These are phyloP conservation scores for Hyparrhenia diplandra DNA, from an alignment of 176 grass and related monocot species.

Conservation along the genomic window DNA sequence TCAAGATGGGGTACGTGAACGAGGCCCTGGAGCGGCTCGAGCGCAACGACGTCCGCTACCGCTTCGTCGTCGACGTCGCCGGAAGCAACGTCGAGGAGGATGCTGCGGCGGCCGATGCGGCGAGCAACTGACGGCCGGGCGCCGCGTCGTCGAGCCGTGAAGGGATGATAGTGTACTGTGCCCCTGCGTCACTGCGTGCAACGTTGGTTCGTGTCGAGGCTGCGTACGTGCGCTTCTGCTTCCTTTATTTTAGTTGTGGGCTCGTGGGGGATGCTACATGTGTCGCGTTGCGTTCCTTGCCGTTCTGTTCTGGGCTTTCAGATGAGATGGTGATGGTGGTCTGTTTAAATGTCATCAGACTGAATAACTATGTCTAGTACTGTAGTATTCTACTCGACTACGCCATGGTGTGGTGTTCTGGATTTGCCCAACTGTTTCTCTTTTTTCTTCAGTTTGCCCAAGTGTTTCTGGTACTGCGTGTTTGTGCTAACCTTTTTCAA, in stretches of 20 bases:
- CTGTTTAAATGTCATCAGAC: neutral
- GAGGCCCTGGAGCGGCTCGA: constrained; percentile 73
- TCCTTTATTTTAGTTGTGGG: neutral
- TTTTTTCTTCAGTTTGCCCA: neutral
- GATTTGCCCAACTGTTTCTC: neutral
- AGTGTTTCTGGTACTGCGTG: neutral
- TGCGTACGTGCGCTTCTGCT: neutral
- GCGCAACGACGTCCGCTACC: constrained; percentile 91
- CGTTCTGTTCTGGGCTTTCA: neutral
- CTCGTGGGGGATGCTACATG: too few species aligned
- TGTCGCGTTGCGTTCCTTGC: neutral
- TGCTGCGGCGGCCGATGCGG: neutral
- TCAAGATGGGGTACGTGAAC: constrained; percentile 97
- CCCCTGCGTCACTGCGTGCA: too few species aligned
- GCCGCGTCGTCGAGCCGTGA: neutral
- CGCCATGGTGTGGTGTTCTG: too few species aligned
- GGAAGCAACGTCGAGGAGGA: constrained; percentile 63
- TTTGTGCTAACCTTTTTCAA: neutral
- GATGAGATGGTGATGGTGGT: neutral
- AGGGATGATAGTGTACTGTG: neutral
- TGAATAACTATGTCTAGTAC: neutral
- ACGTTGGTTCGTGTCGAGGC: neutral
- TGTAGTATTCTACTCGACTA: neutral
- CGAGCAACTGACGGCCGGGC: neutral
- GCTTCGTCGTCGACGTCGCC: constrained; percentile 92